Evolutionary conservation across 2,329 filamentous ascomycete genomes (phyloP).

Genomic region (Zymoseptoria tritici): DNA sequence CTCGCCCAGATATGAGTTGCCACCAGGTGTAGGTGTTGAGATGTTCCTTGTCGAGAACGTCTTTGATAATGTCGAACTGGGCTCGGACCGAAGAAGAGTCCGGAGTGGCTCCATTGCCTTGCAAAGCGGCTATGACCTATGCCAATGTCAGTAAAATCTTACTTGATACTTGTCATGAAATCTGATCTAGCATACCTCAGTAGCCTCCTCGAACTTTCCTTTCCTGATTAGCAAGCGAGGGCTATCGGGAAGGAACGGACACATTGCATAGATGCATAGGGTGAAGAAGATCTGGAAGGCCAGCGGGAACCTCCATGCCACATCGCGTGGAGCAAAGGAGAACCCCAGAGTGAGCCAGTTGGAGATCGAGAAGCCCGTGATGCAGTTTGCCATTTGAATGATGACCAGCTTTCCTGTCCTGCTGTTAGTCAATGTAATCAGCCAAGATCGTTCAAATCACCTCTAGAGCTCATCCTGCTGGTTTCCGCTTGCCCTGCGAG

Average conservation of each 20-base stretch:
- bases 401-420: conserved; percentile 39
- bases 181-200: conserved; percentile 15
- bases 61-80: conserved; percentile 45
- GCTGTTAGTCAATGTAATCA: too few relatives aligned
- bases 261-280: conserved; percentile 32
- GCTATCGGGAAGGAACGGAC: conserved; percentile 33
- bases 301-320: conserved; percentile 49
- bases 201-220: conserved; percentile 45
- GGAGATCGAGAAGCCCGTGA: conserved; percentile 43
- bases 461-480: conserved; percentile 42
- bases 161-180: not conserved
- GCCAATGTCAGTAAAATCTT: not conserved
- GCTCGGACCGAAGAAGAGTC: conserved; percentile 34
- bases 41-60: conserved; percentile 41
- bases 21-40: conserved; percentile 40
- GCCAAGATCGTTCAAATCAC: too few relatives aligned
- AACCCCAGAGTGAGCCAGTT: conserved; percentile 44
- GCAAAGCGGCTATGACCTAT: conserved; percentile 36
- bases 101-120: conserved; percentile 40
- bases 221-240: conserved; percentile 44
- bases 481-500: conserved; percentile 39
- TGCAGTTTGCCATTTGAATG: conserved; percentile 45
- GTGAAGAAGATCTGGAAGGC: conserved; percentile 50
- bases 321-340: conserved; percentile 33
- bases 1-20: conserved; percentile 38